Conservation (phyloP, 257 asterid genomes). For the Solanum piurae region DNA sequence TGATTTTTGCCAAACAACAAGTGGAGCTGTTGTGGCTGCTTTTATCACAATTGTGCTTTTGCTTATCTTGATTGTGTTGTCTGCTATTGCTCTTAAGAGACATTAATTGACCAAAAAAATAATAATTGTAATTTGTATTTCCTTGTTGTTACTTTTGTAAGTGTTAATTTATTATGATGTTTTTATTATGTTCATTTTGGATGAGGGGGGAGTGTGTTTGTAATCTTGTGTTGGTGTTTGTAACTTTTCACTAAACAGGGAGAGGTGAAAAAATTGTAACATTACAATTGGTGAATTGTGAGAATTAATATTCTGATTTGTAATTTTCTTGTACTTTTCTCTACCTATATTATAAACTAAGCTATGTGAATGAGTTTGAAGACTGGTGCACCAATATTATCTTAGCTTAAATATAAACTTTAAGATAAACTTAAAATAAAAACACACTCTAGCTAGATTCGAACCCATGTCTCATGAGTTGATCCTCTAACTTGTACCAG, state of each 20-base stretch:
- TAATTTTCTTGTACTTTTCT: background rate
- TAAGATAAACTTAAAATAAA: too few relatives aligned
- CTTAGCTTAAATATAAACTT: too few relatives aligned
- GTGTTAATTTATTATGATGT: background rate
- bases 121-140: background rate
- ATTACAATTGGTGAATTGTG: background rate
- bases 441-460: too few relatives aligned
- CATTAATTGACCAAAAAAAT: background rate
- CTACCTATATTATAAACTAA: background rate
- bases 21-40: constrained; percentile 53
- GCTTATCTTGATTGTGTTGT: constrained; percentile 27
- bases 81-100: constrained; percentile 47
- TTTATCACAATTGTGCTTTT: constrained; percentile 33
- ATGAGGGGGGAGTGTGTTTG: background rate
- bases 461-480: too few relatives aligned
- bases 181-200: background rate
- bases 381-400: too few relatives aligned
- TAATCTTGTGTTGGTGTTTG: background rate
- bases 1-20: constrained; percentile 43
- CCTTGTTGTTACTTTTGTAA: background rate
- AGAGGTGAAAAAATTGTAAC: background rate
- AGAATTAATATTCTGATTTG: background rate
- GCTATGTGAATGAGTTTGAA: too few relatives aligned
- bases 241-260: background rate
- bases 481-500: too few relatives aligned